Evolutionary conservation across 768 basidiomycete genomes (phyloP).

Genomic region (Mycena polygramma): DNA sequence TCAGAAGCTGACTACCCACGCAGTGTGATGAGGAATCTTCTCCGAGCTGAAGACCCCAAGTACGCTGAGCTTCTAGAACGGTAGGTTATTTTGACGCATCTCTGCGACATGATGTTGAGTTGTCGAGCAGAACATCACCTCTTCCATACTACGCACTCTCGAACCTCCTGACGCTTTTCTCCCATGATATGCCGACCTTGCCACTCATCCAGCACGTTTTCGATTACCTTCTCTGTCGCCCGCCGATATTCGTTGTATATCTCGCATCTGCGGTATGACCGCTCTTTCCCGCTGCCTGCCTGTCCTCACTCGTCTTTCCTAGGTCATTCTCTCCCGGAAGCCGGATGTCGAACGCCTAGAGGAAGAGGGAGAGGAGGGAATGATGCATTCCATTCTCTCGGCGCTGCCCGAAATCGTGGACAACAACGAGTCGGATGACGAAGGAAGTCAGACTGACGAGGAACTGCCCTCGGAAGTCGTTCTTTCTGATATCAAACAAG

Average conservation of each 20-base stretch:
- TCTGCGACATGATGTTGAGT: conserved; percentile 13
- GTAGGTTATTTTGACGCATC: conserved; percentile 52
- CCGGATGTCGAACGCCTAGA: conserved; percentile 72
- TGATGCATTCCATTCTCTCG: conserved; percentile 53
- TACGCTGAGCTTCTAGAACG: conserved; percentile 77
- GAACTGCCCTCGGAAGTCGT: conserved; percentile 18
- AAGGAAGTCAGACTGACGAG: conserved; percentile 20
- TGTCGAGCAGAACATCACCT: conserved; percentile 69
- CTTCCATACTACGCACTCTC: conserved; percentile 93
- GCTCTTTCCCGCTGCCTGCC: background rate
- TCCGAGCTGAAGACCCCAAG: conserved; percentile 77
- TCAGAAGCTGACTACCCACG: background rate
- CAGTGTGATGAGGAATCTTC: conserved; percentile 81
- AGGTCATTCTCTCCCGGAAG: conserved; percentile 85
- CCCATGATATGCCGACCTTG: conserved; percentile 93
- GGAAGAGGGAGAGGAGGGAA: conserved; percentile 67
- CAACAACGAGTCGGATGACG: conserved; percentile 37
- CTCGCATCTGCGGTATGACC: conserved; percentile 82
- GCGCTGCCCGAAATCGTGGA: conserved; percentile 57
- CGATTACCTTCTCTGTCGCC: conserved; percentile 87
- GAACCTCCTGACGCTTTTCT: conserved; percentile 91
- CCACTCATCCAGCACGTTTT: conserved; percentile 92
- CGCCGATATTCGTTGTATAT: conserved; percentile 86
- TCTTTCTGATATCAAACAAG: conserved; percentile 19
- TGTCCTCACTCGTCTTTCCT: conserved; percentile 6